Evolutionary conservation across 169 alveolate genomes (phyloP).

Genomic region (Perkinsus chesapeaki): DNA sequence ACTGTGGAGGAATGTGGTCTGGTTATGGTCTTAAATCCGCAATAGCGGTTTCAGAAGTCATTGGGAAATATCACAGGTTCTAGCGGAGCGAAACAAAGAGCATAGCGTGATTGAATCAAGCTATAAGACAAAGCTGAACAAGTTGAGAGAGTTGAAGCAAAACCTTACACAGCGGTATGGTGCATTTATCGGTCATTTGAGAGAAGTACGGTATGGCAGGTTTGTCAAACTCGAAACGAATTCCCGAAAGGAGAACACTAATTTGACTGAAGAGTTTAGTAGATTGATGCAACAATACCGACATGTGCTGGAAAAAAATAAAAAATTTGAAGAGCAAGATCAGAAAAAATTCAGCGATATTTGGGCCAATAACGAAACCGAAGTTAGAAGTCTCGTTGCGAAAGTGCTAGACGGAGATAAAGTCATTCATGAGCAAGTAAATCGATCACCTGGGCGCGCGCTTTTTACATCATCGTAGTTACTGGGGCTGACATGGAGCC

Average conservation of each 20-base stretch:
- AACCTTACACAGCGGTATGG: neutral
- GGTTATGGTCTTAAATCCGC: too few relatives aligned
- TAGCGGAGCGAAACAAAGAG: slow-evolving; percentile 35
- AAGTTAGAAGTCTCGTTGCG: slow-evolving; percentile 9
- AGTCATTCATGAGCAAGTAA: slow-evolving; percentile 12
- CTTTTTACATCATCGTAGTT: neutral
- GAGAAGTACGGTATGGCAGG: neutral
- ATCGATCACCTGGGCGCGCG: neutral
- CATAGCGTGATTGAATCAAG: slow-evolving; percentile 22
- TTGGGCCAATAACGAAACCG: slow-evolving; percentile 15
- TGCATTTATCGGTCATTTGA: too few relatives aligned
- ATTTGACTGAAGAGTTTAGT: slow-evolving; percentile 16
- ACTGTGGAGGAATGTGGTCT: too few relatives aligned
- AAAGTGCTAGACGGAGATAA: slow-evolving; percentile 3
- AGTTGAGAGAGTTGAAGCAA: slow-evolving; percentile 22
- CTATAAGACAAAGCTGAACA: slow-evolving; percentile 29
- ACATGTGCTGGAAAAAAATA: neutral
- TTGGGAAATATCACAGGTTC: slow-evolving; percentile 20
- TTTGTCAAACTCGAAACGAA: neutral
- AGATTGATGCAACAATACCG: slow-evolving; percentile 15
- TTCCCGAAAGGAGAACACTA: slow-evolving; percentile 4
- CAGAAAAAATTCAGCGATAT: slow-evolving; percentile 4
- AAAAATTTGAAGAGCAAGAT: neutral
- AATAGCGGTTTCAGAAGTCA: too few relatives aligned
- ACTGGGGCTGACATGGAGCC: neutral